Base-by-base conservation (phyloP, 1,284 basidiomycete species). In the Coriolopsis trogii region DNA sequence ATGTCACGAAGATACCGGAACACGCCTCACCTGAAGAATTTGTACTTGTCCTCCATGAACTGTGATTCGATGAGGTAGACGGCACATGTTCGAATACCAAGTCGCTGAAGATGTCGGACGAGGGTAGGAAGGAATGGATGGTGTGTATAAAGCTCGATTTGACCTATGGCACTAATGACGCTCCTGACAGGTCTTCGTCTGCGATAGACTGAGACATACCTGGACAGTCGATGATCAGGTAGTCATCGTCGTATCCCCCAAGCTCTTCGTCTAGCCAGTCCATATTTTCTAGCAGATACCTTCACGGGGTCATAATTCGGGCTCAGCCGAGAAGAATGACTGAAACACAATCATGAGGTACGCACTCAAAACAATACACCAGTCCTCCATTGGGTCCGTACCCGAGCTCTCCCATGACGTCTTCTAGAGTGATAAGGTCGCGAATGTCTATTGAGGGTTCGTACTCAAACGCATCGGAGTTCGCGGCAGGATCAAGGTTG, bases 201-300 rank as follows among this genome's bases (percentile, higher is more conserved):
- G 33, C n/a, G n/a, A n/a, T n/a, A 9, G 31, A 12, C 10, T 15
- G 23, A 15, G n/a, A 18, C 78, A 42, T 61, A 91, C 95, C 95
- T 58, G 97, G 97, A 67, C 97, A 99, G 75, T 99, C 97, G 59
- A 99, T 89, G 61, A 99, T 88, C 40, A 99, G 82, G 74, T 98
- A 99, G 73, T 99, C 97, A 65, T 98, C 92, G 38, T 98, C 95
- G 70, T 85, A 99, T 12, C 88, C 86, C 9, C 95, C 95, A 2
- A 99, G 79, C 67, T 98, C 92, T 68, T 98, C 96, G 63, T 98
- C 93, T n/a, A 99, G 78, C 97, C 97, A 99, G 70, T 99, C 97
- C 72, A 98, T 89, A 66, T 99, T 98, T 67, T 98, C 85, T 56
- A 98, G 73, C 46, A 99, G 80, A 73, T 99, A 99, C 71, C 95